Evolutionary conservation across 768 basidiomycete genomes (phyloP).

Genomic region (Amanita pseudoporphyria): DNA sequence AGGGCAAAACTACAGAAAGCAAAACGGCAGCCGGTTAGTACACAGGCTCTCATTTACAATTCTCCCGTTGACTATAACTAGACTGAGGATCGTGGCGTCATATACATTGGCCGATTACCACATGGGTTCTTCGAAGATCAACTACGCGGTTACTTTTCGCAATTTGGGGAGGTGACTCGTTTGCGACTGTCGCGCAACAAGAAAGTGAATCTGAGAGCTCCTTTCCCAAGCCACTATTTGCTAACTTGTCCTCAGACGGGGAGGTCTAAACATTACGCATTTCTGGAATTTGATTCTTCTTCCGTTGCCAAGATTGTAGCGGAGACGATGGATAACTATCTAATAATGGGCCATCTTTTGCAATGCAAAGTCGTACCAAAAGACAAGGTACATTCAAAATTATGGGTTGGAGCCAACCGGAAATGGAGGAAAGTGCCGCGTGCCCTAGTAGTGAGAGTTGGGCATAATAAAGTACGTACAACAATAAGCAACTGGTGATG

Average conservation of each 20-base stretch:
- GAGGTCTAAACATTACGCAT: slow-evolving; percentile 93
- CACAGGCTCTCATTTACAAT: neutral
- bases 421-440: slow-evolving; percentile 77
- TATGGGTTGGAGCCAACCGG: slow-evolving; percentile 96
- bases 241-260: slow-evolving; percentile 56
- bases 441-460: slow-evolving; percentile 57
- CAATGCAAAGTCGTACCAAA: slow-evolving; percentile 85
- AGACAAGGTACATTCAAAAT: slow-evolving; percentile 83
- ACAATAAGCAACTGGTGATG: neutral
- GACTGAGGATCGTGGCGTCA: slow-evolving; percentile 65
- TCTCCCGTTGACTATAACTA: slow-evolving; percentile 12
- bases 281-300: slow-evolving; percentile 87
- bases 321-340: slow-evolving; percentile 99
- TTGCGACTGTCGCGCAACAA: slow-evolving; percentile 89
- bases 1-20: slow-evolving; percentile 54
- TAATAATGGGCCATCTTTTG: slow-evolving; percentile 90
- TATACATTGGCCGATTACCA: slow-evolving; percentile 86
- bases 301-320: slow-evolving; percentile 91
- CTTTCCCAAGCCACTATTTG: neutral
- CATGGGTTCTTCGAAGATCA: slow-evolving; percentile 98
- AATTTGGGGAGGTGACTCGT: slow-evolving; percentile 88
- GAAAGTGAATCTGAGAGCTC: slow-evolving; percentile 40
- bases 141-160: slow-evolving; percentile 85
- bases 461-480: slow-evolving; percentile 70
- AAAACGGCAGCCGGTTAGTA: slow-evolving; percentile 56